Evolutionary conservation across 371 early-diverging fungal species (phyloP).

Genomic region (Syncephalastrum racemosum): DNA sequence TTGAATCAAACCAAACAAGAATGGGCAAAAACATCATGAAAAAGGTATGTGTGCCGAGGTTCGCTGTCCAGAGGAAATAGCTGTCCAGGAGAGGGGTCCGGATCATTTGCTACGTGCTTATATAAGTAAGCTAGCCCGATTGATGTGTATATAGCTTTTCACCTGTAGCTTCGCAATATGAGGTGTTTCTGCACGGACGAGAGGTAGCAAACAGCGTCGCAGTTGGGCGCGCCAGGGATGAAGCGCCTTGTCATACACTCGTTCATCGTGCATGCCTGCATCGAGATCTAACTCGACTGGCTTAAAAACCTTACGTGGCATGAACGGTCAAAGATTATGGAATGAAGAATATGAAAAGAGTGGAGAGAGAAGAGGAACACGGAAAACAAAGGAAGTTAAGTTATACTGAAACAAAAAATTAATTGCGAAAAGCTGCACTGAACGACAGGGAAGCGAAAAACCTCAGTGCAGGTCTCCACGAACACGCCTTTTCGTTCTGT

Average conservation of each 20-base stretch:
- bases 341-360: too few species aligned
- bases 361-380: too few species aligned
- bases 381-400: too few species aligned
- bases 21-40: conserved; percentile 71
- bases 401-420: too few species aligned
- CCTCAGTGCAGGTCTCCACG: too few species aligned
- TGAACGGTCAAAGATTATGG: conserved; percentile 3
- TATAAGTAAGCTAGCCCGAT: too few species aligned
- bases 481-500: too few species aligned
- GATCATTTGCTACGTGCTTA: conserved; percentile 27
- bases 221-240: conserved; percentile 47
- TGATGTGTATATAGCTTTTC: background rate
- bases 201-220: conserved; percentile 50
- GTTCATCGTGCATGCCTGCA: conserved; percentile 49
- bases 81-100: conserved; percentile 53
- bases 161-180: conserved; percentile 61
- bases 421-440: too few species aligned
- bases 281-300: conserved; percentile 39
- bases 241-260: conserved; percentile 47
- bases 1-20: conserved; percentile 71
- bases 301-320: conserved; percentile 41
- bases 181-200: conserved; percentile 57
- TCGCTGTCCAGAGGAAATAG: conserved; percentile 63
- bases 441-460: too few species aligned
- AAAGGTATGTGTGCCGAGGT: conserved; percentile 74